Evolutionary conservation across 441 rosid genomes (phyloP), one percentile per base, ranked within the genome.

Genomic region (Gossypium gossypioides): DNA sequence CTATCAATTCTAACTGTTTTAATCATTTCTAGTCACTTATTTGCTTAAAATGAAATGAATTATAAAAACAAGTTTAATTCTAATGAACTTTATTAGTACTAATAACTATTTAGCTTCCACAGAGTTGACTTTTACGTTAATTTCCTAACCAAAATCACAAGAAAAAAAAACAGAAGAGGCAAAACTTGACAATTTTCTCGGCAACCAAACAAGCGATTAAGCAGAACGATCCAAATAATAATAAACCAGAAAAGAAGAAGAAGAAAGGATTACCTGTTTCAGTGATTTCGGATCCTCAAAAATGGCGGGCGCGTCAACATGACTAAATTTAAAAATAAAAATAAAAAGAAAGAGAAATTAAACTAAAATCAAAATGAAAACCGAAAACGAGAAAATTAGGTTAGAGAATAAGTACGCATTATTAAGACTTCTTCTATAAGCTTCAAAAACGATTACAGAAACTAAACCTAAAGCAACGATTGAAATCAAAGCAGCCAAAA

Each of bases 281-380:
- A 84, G 76, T 1, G 97, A 94, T 75, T 72, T 87, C 6, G 96
- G 97, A 88, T 91, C 97, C 82, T 95, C 91, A 71, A 92, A 85
- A 68, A 85, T 46, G 61, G 86, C 87, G 63, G 86, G 79, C 27
- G 78, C 81, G 68, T 87, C 93, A 54, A 82, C 80, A 67, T 86
- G 89, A 72, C 99, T 92, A 68, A 57, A 16, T 55, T 61, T 54
- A 68, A 32, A 24, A 9, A 63, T n/a, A 22, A 32, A 40, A 25
- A 32, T 22, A 2, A 72, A 9, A 71, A 57, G 6, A 65, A 25
- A n/a, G 13, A n/a, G 3, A 37, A 21, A 67, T 15, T 7, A 54
- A 68, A 27, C 9, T 9, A 27, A 8, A 68, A 64, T 22, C 21
- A 40, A 24, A 61, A 66, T 50, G 66, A 25, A 48, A 25, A 34